Evolutionary conservation across 352 stramenopile species (phyloP).

Genomic region (Thraustotheca clavata): DNA sequence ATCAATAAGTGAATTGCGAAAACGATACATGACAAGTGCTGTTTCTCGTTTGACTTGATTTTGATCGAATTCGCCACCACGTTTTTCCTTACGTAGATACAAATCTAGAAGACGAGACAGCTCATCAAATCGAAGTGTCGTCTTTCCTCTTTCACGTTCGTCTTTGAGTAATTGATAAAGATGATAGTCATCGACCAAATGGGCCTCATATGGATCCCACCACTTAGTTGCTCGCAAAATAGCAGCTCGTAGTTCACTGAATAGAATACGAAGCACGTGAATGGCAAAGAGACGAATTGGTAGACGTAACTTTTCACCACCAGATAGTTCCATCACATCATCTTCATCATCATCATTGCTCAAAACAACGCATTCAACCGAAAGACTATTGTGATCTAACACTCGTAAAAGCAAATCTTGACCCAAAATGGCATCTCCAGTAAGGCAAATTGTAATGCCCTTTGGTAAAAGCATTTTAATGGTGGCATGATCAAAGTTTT

Average conservation of each 20-base stretch:
- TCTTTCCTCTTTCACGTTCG: constrained; percentile 55
- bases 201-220: constrained; percentile 68
- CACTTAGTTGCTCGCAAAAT: constrained; percentile 72
- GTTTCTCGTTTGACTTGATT: constrained; percentile 63
- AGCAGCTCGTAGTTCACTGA: constrained; percentile 66
- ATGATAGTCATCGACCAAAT: constrained; percentile 80
- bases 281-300: constrained; percentile 59
- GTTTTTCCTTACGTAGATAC: constrained; percentile 70
- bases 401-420: constrained; percentile 70
- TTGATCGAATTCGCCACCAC: constrained; percentile 56
- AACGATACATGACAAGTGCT: constrained; percentile 82
- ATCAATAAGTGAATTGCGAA: constrained; percentile 81
- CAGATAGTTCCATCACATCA: constrained; percentile 67
- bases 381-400: constrained; percentile 74
- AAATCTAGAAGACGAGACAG: constrained; percentile 79
- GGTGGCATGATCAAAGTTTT: constrained; percentile 86
- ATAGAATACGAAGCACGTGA: constrained; percentile 53
- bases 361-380: constrained; percentile 75
- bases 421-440: constrained; percentile 69
- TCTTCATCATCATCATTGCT: constrained; percentile 38
- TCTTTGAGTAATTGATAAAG: constrained; percentile 70
- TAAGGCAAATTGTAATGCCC: constrained; percentile 68
- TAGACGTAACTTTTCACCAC: constrained; percentile 76
- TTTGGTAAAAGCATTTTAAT: constrained; percentile 87
- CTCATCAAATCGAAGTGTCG: constrained; percentile 75